phyloP scores from a whole-genome alignment of 495 filamentous ascomycete genomes.

The Podospora bellae-mahoneyi region DNA sequence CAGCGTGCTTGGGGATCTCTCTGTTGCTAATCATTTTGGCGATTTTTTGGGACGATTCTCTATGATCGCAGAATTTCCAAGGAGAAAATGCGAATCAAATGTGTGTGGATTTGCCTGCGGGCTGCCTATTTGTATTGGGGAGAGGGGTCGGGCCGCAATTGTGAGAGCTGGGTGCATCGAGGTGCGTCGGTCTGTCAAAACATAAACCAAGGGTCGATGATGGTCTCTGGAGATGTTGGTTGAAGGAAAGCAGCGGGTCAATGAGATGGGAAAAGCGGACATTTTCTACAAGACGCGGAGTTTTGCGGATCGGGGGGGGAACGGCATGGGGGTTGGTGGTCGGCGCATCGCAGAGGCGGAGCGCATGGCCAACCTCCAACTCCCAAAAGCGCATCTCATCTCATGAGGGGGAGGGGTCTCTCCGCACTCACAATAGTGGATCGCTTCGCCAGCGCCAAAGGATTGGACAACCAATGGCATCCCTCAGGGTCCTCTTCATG shows the following conservation, averaged over 20 bases:
- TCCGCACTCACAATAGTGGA: conserved; percentile 11
- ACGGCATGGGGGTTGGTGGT: conserved; percentile 6
- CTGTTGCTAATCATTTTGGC: conserved; percentile 31
- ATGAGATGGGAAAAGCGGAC: neutral
- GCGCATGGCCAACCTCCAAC: conserved; percentile 2
- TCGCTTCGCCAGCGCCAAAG: conserved; percentile 16
- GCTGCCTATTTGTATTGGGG: conserved; percentile 10
- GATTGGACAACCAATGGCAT: conserved; percentile 7
- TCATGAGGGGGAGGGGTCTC: conserved; percentile 5
- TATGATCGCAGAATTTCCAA: neutral
- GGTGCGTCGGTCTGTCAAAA: conserved; percentile 2
- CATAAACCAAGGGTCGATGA: neutral
- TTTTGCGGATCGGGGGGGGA: neutral
- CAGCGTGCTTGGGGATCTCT: conserved; percentile 45
- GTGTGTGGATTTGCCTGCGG: neutral
- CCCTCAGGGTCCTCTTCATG: neutral
- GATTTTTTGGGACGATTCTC: neutral
- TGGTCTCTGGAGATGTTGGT: neutral
- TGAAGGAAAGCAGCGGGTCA: conserved; percentile 1
- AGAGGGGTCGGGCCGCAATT: conserved; percentile 15
- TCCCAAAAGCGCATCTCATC: neutral
- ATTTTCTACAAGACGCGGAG: conserved; percentile 1
- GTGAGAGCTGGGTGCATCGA: conserved; percentile 17
- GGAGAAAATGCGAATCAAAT: neutral
- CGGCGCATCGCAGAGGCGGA: conserved; percentile 15